Evolutionary conservation across 2,329 filamentous ascomycete genomes (phyloP), one percentile per base, ranked within the genome.

Genomic region (Hawksworthiomyces lignivorus): DNA sequence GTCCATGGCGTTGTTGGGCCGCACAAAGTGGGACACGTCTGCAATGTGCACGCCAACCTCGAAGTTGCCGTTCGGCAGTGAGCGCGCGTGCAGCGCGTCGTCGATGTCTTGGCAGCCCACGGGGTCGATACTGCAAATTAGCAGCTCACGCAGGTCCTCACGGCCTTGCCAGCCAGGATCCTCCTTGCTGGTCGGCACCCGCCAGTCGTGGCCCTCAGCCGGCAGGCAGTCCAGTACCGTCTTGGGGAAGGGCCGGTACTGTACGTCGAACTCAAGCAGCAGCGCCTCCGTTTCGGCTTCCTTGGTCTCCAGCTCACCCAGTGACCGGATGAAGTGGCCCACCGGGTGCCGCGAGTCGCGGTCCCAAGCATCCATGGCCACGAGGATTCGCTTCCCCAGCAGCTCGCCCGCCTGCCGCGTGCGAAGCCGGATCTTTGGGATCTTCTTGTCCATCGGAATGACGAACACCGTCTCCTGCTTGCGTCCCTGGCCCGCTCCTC

Each of bases 11-110:
- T 90, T 98, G 61, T 86, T 88, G 20, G 94, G 89, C 64, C 92
- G 94, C 55, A 98, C 92, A 58, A 98, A 98, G 64, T 98, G 85
- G 9, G 92, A 97, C n/a, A 98, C 92, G 62, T 98, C 92, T 21
- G 92, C 94, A 62, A 98, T 98, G 63, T 98, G 94, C 14, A 98
- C 92, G 49, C 92, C 92, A 9, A 98, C 88, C 62, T 97, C 87
- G 50, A 81, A 89, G 60, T 97, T 96, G 32, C 94, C 92, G 55
- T 97, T 97, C 0, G 87, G 82, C 18, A 98, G 67, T 38, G 75
- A 72, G 47, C 81, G 76, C 7, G 92, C 89, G 62, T 98, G 94
- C 7, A 98, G 75, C 15, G 92, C 92, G 63, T 98, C 94, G 55
- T 98, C 92, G 45, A 98, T 98, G 68, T 98, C 92, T 56, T 97